These are phyloP conservation scores for Pleurotus cornucopiae DNA, from an alignment of 768 basidiomycete genomes.

Conservation along the genomic window DNA sequence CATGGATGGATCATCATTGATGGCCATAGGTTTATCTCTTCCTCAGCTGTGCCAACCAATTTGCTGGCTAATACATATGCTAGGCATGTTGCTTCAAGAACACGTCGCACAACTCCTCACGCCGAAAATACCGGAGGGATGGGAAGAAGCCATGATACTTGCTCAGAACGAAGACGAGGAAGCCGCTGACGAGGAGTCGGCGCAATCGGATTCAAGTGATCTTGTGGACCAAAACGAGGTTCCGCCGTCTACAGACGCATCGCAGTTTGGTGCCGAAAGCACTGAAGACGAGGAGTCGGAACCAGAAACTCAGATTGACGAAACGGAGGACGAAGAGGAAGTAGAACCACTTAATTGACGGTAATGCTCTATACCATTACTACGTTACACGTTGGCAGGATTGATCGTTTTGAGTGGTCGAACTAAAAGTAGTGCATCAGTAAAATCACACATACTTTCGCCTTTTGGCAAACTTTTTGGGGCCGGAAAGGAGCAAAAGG, in stretches of 20 bases:
- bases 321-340: neutral
- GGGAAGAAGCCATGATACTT: conserved; percentile 34
- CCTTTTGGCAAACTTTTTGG: too few species aligned
- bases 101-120: conserved; percentile 44
- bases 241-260: neutral
- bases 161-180: conserved; percentile 7
- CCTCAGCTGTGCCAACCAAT: neutral
- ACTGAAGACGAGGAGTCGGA: neutral
- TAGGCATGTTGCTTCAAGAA: conserved; percentile 70
- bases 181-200: neutral
- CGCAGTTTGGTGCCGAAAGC: neutral
- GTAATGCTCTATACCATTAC: too few species aligned
- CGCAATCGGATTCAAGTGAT: neutral
- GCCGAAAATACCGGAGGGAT: conserved; percentile 36
- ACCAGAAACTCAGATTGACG: neutral
- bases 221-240: neutral
- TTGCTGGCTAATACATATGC: neutral
- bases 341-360: neutral
- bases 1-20: conserved; percentile 68
- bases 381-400: too few species aligned
- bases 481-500: too few species aligned
- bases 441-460: too few species aligned
- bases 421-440: too few species aligned
- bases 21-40: conserved; percentile 41
- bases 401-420: too few species aligned